phyloP scores from a whole-genome alignment of 441 rosid genomes.

The Jatropha podagrica region DNA sequence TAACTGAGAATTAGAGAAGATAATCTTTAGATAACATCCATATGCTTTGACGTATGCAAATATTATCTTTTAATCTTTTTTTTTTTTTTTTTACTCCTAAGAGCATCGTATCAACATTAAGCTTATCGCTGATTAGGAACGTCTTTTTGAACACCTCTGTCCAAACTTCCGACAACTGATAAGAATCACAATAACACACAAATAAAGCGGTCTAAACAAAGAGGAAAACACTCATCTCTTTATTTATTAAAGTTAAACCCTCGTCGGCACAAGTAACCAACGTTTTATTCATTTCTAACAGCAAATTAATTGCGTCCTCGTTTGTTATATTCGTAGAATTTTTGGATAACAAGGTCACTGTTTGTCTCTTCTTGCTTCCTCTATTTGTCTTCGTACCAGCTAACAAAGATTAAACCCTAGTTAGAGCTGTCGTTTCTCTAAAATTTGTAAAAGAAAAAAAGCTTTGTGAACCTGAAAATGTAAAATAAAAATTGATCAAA shows the following conservation, averaged over 20 bases:
- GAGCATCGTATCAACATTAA: neutral
- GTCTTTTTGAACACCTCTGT: neutral
- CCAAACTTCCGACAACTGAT: constrained; percentile 1
- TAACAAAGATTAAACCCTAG: neutral
- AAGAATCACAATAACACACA: neutral
- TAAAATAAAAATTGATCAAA: too few species aligned
- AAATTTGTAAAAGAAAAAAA: neutral
- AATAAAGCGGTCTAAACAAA: constrained; percentile 29
- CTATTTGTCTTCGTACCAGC: neutral
- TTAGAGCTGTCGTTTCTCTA: neutral
- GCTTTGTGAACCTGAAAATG: neutral
- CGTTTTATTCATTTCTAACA: neutral
- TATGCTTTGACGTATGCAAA: constrained; percentile 9
- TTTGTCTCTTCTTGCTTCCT: neutral
- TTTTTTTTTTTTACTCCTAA: neutral
- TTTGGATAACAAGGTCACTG: constrained; percentile 9
- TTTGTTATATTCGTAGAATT: constrained; percentile 1
- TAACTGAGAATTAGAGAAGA: constrained; percentile 28
- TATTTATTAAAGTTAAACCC: neutral
- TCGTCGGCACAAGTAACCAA: neutral
- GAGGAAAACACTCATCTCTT: neutral
- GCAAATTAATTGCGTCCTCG: neutral
- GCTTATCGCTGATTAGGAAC: neutral
- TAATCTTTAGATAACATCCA: constrained; percentile 29
- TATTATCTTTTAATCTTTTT: neutral